These are phyloP conservation scores for Yamadazyma spencermartinsiae DNA, from an alignment of 1,139 yeast species.

Conservation along the genomic window DNA sequence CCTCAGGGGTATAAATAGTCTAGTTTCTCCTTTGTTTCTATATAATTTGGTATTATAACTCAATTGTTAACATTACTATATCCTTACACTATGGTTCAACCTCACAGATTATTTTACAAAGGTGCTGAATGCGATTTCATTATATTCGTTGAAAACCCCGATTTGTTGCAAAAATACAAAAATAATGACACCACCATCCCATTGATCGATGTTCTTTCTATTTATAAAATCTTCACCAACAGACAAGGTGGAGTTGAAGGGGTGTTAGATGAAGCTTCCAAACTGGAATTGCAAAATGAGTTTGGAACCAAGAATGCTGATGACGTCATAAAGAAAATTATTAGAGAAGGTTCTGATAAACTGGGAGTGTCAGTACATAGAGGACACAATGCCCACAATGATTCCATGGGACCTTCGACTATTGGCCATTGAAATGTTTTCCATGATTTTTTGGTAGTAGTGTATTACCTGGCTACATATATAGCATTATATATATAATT, in stretches of 20 bases:
- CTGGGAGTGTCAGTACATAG: conserved; percentile 23
- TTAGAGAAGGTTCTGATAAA: conserved; percentile 55
- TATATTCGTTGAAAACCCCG: conserved; percentile 59
- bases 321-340: conserved; percentile 53
- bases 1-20: background rate
- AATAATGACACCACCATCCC: conserved; percentile 57
- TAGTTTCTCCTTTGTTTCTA: too few species aligned
- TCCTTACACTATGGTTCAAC: conserved; percentile 23
- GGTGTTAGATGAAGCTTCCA: conserved; percentile 70
- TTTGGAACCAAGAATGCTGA: conserved; percentile 57
- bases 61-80: background rate
- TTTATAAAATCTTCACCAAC: conserved; percentile 62
- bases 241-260: conserved; percentile 73
- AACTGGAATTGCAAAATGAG: conserved; percentile 59
- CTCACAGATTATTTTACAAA: conserved; percentile 60
- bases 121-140: conserved; percentile 65
- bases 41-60: too few species aligned
- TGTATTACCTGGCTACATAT: background rate
- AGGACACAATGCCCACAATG: conserved; percentile 31
- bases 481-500: too few species aligned
- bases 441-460: background rate
- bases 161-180: conserved; percentile 48
- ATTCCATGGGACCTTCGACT: conserved; percentile 37
- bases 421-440: conserved; percentile 23
- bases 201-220: conserved; percentile 62